Evolutionary conservation across 1,139 yeast species (phyloP).

Genomic region (Yamadazyma sp.): DNA sequence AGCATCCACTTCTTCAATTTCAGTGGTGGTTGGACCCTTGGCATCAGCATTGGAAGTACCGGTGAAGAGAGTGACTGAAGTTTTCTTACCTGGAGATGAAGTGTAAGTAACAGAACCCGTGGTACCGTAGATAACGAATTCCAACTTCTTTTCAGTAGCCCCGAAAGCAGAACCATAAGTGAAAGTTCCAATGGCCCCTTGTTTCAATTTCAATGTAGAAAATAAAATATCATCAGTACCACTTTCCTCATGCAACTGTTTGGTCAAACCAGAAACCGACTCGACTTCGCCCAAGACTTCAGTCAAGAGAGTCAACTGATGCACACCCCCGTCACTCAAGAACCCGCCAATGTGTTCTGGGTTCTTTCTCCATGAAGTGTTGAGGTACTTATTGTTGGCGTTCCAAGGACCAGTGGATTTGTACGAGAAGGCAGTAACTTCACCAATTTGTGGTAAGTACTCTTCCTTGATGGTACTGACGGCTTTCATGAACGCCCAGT

Average conservation of each 20-base stretch:
- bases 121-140: slow-evolving; percentile 71
- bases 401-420: slow-evolving; percentile 81
- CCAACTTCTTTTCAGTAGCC: slow-evolving; percentile 67
- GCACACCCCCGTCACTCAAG: slow-evolving; percentile 93
- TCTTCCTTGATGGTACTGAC: slow-evolving; percentile 51
- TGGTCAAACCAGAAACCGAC: slow-evolving; percentile 68
- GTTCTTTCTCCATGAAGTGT: slow-evolving; percentile 79
- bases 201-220: slow-evolving; percentile 61
- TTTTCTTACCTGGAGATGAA: slow-evolving; percentile 52
- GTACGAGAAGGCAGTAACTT: slow-evolving; percentile 72
- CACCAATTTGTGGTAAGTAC: slow-evolving; percentile 69
- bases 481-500: slow-evolving; percentile 73
- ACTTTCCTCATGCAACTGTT: slow-evolving; percentile 69
- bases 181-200: slow-evolving; percentile 80
- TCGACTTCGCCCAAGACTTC: slow-evolving; percentile 77
- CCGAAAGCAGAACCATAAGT: slow-evolving; percentile 92
- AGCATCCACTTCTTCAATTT: slow-evolving; percentile 55
- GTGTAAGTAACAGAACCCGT: slow-evolving; percentile 72
- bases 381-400: slow-evolving; percentile 60
- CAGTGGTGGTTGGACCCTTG: slow-evolving; percentile 47
- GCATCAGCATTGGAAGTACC: slow-evolving; percentile 45
- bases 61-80: slow-evolving; percentile 49
- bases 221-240: slow-evolving; percentile 82
- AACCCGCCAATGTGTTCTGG: slow-evolving; percentile 93
- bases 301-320: slow-evolving; percentile 83